A percentile compares a stretch with the other conserved stretches of the same genome.
Conservation (phyloP, 2,329 filamentous ascomycete species). For the Calcarisporium arbuscula region DNA sequence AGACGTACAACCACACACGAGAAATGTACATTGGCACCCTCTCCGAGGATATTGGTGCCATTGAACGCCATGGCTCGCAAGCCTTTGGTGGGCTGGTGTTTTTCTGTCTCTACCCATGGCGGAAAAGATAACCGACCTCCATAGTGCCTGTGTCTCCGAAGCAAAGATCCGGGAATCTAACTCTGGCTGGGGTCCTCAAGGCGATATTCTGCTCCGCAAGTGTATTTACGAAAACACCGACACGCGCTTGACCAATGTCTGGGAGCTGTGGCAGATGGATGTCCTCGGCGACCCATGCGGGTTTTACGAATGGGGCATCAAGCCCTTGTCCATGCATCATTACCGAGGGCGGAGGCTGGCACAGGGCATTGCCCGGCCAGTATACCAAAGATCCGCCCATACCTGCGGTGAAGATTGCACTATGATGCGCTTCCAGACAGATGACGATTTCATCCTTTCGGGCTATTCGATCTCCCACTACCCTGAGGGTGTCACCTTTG, state of each 20-base stretch:
- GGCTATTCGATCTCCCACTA: slow-evolving; percentile 56
- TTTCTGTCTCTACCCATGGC: slow-evolving; percentile 51
- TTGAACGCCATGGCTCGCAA: slow-evolving; percentile 55
- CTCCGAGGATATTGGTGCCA: slow-evolving; percentile 54
- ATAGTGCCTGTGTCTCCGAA: slow-evolving; percentile 38
- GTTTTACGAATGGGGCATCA: slow-evolving; percentile 57
- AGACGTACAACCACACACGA: slow-evolving; percentile 43
- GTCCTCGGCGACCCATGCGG: slow-evolving; percentile 54
- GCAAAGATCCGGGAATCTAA: slow-evolving; percentile 49
- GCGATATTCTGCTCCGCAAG: slow-evolving; percentile 55
- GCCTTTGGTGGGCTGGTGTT: slow-evolving; percentile 59
- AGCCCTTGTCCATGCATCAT: slow-evolving; percentile 57
- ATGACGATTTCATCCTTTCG: slow-evolving; percentile 48
- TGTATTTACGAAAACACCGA: slow-evolving; percentile 59
- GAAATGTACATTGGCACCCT: slow-evolving; percentile 55
- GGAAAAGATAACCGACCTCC: slow-evolving; percentile 37
- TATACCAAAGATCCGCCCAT: slow-evolving; percentile 51
- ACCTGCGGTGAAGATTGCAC: slow-evolving; percentile 56
- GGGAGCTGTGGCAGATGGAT: slow-evolving; percentile 56
- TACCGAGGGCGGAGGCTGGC: slow-evolving; percentile 54
- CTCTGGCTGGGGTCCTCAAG: slow-evolving; percentile 53
- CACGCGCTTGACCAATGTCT: slow-evolving; percentile 49
- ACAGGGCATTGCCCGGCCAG: no score
- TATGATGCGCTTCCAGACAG: slow-evolving; percentile 50
- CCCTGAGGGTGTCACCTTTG: slow-evolving; percentile 42